Conservation (phyloP, 345 rosid genomes). For the Eucalyptus curtisii region DNA sequence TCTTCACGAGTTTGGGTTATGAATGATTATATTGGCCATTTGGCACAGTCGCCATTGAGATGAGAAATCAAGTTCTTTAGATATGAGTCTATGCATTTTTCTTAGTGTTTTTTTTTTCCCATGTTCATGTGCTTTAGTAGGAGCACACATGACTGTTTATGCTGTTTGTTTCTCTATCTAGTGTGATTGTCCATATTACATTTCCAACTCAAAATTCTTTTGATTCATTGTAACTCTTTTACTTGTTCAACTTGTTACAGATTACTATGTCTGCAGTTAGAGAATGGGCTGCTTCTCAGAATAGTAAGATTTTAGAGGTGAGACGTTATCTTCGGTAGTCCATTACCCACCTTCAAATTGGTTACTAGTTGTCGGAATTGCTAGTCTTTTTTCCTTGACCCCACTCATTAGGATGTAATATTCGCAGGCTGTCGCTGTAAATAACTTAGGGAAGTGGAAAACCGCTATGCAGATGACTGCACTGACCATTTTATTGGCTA, state of each 20-base stretch:
- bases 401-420: not conserved
- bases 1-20: not conserved
- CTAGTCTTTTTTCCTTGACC: not conserved
- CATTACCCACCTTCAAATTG: not conserved
- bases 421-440: slow-evolving; percentile 91
- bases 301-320: slow-evolving; percentile 74
- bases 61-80: not conserved
- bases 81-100: not conserved
- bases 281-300: slow-evolving; percentile 99
- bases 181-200: not conserved
- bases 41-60: not conserved
- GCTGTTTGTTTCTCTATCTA: not conserved
- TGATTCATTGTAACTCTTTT: not conserved
- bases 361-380: not conserved
- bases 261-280: slow-evolving; percentile 98
- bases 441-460: slow-evolving; percentile 98
- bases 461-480: slow-evolving; percentile 98
- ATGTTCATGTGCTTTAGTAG: not conserved
- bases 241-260: slow-evolving; percentile 10
- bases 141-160: not conserved
- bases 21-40: not conserved
- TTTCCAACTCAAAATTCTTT: not conserved
- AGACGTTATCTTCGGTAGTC: not conserved
- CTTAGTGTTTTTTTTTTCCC: not conserved
- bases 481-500: slow-evolving; percentile 74